Conservation (phyloP, 225 moss, liverwort and hornwort genomes). For the Sphagnum tenellum region DNA sequence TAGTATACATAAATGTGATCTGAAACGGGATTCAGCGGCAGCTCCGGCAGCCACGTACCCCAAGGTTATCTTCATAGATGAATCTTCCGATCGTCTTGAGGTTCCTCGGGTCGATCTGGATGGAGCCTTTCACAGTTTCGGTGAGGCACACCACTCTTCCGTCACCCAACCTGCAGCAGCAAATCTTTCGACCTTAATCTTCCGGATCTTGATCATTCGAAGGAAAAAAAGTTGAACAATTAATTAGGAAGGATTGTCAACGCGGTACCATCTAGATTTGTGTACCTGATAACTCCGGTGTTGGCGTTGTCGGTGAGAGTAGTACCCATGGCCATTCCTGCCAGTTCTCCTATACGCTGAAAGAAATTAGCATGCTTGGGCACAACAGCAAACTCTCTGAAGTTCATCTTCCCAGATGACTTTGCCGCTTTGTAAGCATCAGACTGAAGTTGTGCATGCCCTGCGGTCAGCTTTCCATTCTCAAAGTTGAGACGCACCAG, state of each 20-base stretch:
- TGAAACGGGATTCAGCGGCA: too few relatives aligned
- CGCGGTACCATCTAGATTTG: too few relatives aligned
- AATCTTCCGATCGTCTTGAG: constrained; percentile 18
- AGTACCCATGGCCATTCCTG: constrained; percentile 24
- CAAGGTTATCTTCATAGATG: constrained; percentile 19
- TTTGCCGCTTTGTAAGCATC: constrained; percentile 24
- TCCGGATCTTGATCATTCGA: too few relatives aligned
- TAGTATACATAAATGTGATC: too few relatives aligned
- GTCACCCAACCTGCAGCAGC: constrained; percentile 11
- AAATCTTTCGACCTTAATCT: too few relatives aligned
- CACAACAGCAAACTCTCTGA: constrained; percentile 13
- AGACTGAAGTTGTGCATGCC: constrained; percentile 25
- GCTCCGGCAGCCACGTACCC: constrained; percentile 6
- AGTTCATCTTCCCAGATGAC: constrained; percentile 5
- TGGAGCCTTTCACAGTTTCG: constrained; percentile 22
- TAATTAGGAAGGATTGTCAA: too few relatives aligned
- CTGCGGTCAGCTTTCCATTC: constrained; percentile 17
- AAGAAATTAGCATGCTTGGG: constrained; percentile 15
- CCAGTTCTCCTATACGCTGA: constrained; percentile 18
- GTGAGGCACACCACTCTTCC: constrained; percentile 30
- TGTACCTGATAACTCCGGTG: constrained; percentile 23
- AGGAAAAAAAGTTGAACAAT: too few relatives aligned
- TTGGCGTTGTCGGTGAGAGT: constrained; percentile 28
- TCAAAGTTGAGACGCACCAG: constrained; percentile 21
- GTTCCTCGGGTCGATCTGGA: constrained; percentile 23